Evolutionary conservation across 1,139 yeast species (phyloP).

Genomic region (Hyphopichia pseudoburtonii): DNA sequence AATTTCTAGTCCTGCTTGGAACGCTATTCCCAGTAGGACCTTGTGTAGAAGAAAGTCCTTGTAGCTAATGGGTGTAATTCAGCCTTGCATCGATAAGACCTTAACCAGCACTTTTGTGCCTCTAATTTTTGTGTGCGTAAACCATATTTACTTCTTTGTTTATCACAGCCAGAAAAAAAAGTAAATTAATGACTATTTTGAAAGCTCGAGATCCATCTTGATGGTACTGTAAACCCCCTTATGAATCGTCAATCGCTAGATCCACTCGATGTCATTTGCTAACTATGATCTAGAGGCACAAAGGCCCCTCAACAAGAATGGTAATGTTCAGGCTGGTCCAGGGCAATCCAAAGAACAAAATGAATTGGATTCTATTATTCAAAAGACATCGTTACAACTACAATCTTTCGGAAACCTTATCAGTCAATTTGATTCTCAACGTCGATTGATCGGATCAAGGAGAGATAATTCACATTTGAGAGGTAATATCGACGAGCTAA

Average conservation of each 20-base stretch:
- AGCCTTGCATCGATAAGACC: too few species aligned
- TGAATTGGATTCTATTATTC: constrained; percentile 34
- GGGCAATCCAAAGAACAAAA: constrained; percentile 8
- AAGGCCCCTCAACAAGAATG: constrained; percentile 16
- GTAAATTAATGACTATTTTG: too few species aligned
- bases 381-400: constrained; percentile 40
- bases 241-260: too few species aligned
- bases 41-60: too few species aligned
- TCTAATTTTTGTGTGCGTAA: neutral
- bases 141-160: neutral
- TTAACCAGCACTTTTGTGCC: neutral
- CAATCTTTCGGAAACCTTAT: constrained; percentile 52
- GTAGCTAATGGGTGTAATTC: too few species aligned
- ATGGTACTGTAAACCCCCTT: too few species aligned
- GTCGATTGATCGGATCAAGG: constrained; percentile 54
- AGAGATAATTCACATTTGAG: constrained; percentile 50
- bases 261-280: constrained; percentile 67
- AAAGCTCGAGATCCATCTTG: too few species aligned
- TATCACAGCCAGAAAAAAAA: neutral
- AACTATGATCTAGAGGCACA: constrained; percentile 60
- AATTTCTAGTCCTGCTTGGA: too few species aligned
- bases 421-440: constrained; percentile 48
- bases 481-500: constrained; percentile 33
- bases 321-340: neutral
- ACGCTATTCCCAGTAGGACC: too few species aligned